Percentiles rank a stretch among this genome's conserved stretches.
Conservation (phyloP, 139 green algal species). For the Tetradesmus lagerheimii region DNA sequence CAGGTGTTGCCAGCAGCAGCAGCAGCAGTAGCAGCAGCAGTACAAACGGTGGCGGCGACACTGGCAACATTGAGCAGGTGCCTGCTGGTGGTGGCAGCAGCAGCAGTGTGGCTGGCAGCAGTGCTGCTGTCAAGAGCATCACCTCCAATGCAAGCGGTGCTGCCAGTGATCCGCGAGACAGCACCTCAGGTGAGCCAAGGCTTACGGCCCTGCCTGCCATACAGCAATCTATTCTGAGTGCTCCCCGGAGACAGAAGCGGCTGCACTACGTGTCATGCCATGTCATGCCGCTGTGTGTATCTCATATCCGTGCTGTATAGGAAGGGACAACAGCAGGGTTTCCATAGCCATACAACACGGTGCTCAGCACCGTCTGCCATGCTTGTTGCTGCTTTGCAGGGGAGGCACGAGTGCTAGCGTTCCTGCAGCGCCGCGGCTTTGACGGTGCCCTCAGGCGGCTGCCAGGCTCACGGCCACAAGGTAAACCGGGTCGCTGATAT, state of each 20-base stretch:
- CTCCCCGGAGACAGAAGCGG: too few relatives aligned
- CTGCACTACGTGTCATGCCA: too few relatives aligned
- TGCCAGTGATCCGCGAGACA: not conserved
- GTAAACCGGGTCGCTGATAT: too few relatives aligned
- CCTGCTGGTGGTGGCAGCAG: not conserved
- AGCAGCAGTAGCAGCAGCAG: not conserved
- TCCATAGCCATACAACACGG: too few relatives aligned
- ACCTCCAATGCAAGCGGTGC: not conserved
- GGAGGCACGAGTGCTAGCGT: conserved; percentile 26
- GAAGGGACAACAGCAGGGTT: too few relatives aligned
- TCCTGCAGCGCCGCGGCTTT: conserved; percentile 38
- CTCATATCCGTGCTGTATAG: too few relatives aligned
- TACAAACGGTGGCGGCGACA: not conserved
- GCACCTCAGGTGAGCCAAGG: not conserved
- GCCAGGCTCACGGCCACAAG: not conserved
- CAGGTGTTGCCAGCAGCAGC: not conserved
- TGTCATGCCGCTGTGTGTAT: too few relatives aligned
- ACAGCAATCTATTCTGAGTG: not conserved
- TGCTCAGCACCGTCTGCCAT: too few relatives aligned
- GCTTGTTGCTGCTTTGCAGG: not conserved
- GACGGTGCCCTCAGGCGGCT: not conserved
- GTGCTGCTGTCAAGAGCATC: not conserved
- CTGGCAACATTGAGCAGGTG: not conserved
- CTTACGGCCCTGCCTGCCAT: not conserved
- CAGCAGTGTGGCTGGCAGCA: not conserved